phyloP scores from a whole-genome alignment of 306 rosid genomes.

The Hylodesmum podocarpum region DNA sequence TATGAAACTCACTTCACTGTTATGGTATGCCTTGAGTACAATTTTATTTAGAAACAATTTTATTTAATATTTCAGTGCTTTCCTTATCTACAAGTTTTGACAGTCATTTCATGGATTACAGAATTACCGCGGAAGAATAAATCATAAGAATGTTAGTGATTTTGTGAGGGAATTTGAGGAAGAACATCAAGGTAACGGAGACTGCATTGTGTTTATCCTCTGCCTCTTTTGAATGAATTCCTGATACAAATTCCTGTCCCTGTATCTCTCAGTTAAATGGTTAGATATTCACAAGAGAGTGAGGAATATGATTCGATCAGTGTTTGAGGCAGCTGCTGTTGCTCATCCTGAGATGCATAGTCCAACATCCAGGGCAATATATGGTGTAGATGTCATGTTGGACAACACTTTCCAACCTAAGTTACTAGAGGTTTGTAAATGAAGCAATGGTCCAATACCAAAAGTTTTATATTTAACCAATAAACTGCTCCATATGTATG shows the following conservation, averaged over 20 bases:
- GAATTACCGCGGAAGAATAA: slow-evolving; percentile 85
- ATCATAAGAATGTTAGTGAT: slow-evolving; percentile 61
- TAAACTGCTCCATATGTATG: neutral
- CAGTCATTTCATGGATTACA: slow-evolving; percentile 38
- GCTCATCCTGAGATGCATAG: slow-evolving; percentile 90
- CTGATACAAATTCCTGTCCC: neutral
- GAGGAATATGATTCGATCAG: slow-evolving; percentile 66
- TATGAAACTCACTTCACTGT: slow-evolving; percentile 99
- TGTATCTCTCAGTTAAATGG: slow-evolving; percentile 70
- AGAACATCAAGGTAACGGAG: slow-evolving; percentile 75
- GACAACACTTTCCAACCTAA: slow-evolving; percentile 74
- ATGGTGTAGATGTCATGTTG: slow-evolving; percentile 94
- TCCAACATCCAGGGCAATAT: slow-evolving; percentile 82
- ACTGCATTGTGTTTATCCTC: neutral
- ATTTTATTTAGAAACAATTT: slow-evolving; percentile 9
- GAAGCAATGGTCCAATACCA: neutral
- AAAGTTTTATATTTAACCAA: slow-evolving; percentile 3
- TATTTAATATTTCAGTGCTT: slow-evolving; percentile 17
- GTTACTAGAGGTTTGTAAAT: slow-evolving; percentile 75
- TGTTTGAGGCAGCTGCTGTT: slow-evolving; percentile 79
- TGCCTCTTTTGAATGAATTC: slow-evolving; percentile 2
- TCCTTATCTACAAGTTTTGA: slow-evolving; percentile 26
- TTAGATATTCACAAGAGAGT: slow-evolving; percentile 70
- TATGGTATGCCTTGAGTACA: slow-evolving; percentile 63
- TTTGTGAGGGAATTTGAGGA: slow-evolving; percentile 91